Conservation (phyloP, 2,329 filamentous ascomycete species). For the Penicillium sp. region DNA sequence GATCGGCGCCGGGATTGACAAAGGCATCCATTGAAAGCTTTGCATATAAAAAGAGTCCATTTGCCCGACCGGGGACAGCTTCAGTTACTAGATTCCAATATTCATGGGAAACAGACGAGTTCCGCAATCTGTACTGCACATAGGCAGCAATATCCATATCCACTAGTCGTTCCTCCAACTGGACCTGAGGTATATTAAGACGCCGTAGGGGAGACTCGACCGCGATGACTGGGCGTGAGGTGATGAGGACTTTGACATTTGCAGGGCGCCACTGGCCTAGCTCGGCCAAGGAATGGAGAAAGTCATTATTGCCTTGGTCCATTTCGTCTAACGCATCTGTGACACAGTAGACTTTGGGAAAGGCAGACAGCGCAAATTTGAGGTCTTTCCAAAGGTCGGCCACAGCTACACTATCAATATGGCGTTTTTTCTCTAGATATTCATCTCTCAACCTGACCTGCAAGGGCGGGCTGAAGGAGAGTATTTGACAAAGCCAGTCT, state of each 20-base stretch:
- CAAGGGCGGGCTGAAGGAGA: slow-evolving; percentile 17
- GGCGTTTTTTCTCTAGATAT: neutral
- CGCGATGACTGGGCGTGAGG: slow-evolving; percentile 3
- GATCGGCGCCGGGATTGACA: neutral
- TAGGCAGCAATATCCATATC: slow-evolving; percentile 18
- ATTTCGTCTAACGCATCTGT: slow-evolving; percentile 8
- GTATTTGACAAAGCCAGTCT: slow-evolving; percentile 14
- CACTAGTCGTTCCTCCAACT: slow-evolving; percentile 7
- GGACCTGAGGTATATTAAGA: neutral
- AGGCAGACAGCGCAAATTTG: slow-evolving; percentile 1
- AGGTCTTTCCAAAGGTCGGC: slow-evolving; percentile 15
- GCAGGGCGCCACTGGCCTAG: slow-evolving; percentile 6
- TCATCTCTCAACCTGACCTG: slow-evolving; percentile 19
- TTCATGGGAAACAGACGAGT: slow-evolving; percentile 11
- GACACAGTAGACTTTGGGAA: slow-evolving; percentile 8
- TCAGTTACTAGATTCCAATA: slow-evolving; percentile 14
- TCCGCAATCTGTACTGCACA: slow-evolving; percentile 14
- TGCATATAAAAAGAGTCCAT: slow-evolving; percentile 20
- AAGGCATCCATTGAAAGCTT: slow-evolving; percentile 18
- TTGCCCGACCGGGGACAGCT: slow-evolving; percentile 17
- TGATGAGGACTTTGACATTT: slow-evolving; percentile 6
- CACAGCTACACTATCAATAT: neutral
- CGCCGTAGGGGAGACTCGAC: neutral
- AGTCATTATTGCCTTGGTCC: slow-evolving; percentile 4
- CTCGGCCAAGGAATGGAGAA: slow-evolving; percentile 1